phyloP scores from a whole-genome alignment of 1,139 yeast genomes.

The Sporopachydermia cereana region DNA sequence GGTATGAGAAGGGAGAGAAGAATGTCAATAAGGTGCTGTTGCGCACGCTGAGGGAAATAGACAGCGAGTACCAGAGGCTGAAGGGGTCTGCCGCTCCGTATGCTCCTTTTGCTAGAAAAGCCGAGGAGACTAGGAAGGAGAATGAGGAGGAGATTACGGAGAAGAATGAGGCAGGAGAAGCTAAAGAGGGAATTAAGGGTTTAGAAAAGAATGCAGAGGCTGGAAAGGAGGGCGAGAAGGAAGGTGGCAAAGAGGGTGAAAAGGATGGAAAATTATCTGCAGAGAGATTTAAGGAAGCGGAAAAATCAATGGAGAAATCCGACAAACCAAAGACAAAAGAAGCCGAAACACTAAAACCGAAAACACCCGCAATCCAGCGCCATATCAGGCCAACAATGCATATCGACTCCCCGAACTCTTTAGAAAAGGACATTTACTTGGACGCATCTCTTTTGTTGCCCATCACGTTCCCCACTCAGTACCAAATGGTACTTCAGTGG shows the following conservation, averaged over 20 bases:
- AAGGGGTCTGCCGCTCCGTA: constrained; percentile 18
- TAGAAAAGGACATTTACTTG: constrained; percentile 15
- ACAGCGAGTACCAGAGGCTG: constrained; percentile 18
- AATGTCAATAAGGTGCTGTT: constrained; percentile 40
- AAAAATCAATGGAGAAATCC: constrained; percentile 7
- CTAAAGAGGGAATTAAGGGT: background rate
- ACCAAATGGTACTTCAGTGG: constrained; percentile 30
- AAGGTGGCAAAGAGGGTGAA: constrained; percentile 8
- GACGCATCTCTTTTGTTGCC: constrained; percentile 25
- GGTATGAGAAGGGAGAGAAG: constrained; percentile 73
- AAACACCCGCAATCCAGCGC: constrained; percentile 1
- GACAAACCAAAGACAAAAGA: constrained; percentile 6
- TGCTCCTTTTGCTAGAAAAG: constrained; percentile 5
- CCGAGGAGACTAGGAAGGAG: background rate
- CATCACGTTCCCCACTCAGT: constrained; percentile 26
- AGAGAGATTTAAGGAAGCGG: too few species aligned
- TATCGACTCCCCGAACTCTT: constrained; percentile 12
- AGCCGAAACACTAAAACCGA: background rate
- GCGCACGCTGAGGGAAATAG: constrained; percentile 16
- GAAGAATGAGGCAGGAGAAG: constrained; percentile 8
- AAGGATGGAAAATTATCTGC: constrained; percentile 5
- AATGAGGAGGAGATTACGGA: constrained; percentile 7
- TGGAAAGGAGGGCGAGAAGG: constrained; percentile 8
- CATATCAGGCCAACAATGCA: constrained; percentile 9
- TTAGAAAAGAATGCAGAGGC: constrained; percentile 3